A percentile compares a stretch with the other conserved stretches of the same genome.
Conservation (phyloP, 1,284 basidiomycete species). For the Flammula alnicola region DNA sequence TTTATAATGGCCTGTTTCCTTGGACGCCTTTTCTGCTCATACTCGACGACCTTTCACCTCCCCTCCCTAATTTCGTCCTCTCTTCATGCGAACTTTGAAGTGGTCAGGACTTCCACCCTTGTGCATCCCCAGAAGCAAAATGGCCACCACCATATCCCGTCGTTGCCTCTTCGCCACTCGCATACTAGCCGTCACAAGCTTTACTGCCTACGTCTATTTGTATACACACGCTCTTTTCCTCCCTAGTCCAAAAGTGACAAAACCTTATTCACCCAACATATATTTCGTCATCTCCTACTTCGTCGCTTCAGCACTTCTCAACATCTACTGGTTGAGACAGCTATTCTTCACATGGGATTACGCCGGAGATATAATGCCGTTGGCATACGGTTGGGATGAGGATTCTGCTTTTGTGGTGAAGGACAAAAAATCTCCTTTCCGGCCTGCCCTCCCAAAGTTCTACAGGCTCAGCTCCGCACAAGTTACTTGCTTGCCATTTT, state of each 20-base stretch:
- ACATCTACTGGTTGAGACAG: constrained; percentile 21
- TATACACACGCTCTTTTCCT: constrained; percentile 23
- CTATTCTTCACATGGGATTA: constrained; percentile 20
- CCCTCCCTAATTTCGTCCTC: no score
- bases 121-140: constrained; percentile 1
- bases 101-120: not conserved
- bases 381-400: constrained; percentile 17
- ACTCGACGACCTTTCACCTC: no score
- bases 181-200: constrained; percentile 21
- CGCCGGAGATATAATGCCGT: constrained; percentile 12
- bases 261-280: constrained; percentile 17
- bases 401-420: not conserved
- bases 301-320: constrained; percentile 17
- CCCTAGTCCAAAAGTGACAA: not conserved
- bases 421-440: not conserved
- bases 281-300: constrained; percentile 17
- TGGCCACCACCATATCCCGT: constrained; percentile 16
- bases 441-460: not conserved
- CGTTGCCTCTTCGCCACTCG: constrained; percentile 21
- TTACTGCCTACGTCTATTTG: constrained; percentile 20
- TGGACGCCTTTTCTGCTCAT: no score
- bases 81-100: not conserved
- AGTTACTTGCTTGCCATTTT: constrained; percentile 30
- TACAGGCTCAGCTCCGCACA: constrained; percentile 22
- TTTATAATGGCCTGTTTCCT: constrained; percentile 13